Evolutionary conservation across 257 asterid species (phyloP), one percentile per base, ranked within the genome.

Genomic region (Avicennia marina): DNA sequence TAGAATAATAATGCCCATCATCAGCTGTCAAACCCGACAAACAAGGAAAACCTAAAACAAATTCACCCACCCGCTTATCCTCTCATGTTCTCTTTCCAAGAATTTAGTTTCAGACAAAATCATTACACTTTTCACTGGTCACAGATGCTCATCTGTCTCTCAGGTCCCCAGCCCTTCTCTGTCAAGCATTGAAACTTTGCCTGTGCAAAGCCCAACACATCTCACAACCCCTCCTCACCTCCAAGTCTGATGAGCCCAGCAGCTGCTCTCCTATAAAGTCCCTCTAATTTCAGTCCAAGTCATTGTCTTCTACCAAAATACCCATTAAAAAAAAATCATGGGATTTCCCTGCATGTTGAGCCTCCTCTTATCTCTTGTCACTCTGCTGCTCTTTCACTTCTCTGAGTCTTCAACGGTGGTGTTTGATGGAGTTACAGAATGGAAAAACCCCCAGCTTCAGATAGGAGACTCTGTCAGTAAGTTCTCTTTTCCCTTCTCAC

Each of bases 401-500:
- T 78, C 77, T 54, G 44, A 65, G 20, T 62, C 80, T 64, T 81
- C 95, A 60, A 75, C 95, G 16, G 59, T 85, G 0, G 72, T 77
- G 29, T 81, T 91, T 17, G 94, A 89, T 83, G 97, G 97, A 40
- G 88, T 76, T 68, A 76, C 88, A 61, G 52, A 73, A 19, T 81
- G 96, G 97, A 81, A 73, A 58, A 85, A 91, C 17, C 93, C 97
- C 47, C 74, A 56, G 32, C 76, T 82, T 62, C 89, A 81, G 50
- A 72, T 88, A 18, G 95, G 89, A 44, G 97, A 88, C 60, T 69
- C 86, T 66, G 90, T 91, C 73, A 72, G 98, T 91, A 80, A 85
- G 90, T 75, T 3, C 31, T 41, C 53, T 16, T 38, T 39, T 53
- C 31, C 0, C 2, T 16, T 10, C 46, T 13, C 33, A 5, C 4